Base-by-base conservation (phyloP, 1,284 basidiomycete genomes). In the Pseudozyma thailandica region DNA sequence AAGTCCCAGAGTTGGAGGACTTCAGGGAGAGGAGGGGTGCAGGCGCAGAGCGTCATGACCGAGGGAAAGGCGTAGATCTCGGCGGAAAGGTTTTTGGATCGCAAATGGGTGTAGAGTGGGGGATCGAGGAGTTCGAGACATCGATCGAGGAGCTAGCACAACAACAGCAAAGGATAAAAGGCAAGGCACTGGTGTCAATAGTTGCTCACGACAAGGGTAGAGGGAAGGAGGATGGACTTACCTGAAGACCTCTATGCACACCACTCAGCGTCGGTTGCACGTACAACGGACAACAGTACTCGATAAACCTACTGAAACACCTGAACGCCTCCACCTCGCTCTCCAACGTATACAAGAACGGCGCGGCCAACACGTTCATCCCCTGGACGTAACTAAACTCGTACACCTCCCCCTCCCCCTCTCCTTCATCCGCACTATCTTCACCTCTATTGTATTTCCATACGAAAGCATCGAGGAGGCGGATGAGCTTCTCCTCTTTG, bases 21-120 rank as follows among this genome's bases (percentile, higher is more conserved):
- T 85, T 98, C 91, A 78, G 93, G 91, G 1, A 98, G 86, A 0
- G 95, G 95, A 2, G 94, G 94, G 15, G 95, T 98, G 79, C 94
- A 96, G 10, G 94, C 95, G 83, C 94, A 97, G 26, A 98, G 85
- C 0, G 95, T 98, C 64, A 98, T 87, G 23, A 98, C 89, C 54
- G 94, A 96, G 44, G 95, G 92, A 79, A 98, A 98, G 1, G 94
- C 95, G 83, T 98, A 98, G 31, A 98, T 89, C 82, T 98, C 94
- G 6, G 95, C 95, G n/a, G 90, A 91, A n/a, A 98, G 88, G 70
- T 94, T 94, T 82, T 94, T 95, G 35, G 90, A 90, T 30, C 91
- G 88, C 37, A 98, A 85, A 83, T 94, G 87, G 13, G 86, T 86
- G 80, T 88, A 95, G 16, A 98, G 86, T 41, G 93, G 91, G 0